A percentile compares a stretch with the other conserved stretches of the same genome.
These are phyloP conservation scores for Pseudonectria foliicola DNA, from an alignment of 2,329 filamentous ascomycete genomes.

Conservation along the genomic window DNA sequence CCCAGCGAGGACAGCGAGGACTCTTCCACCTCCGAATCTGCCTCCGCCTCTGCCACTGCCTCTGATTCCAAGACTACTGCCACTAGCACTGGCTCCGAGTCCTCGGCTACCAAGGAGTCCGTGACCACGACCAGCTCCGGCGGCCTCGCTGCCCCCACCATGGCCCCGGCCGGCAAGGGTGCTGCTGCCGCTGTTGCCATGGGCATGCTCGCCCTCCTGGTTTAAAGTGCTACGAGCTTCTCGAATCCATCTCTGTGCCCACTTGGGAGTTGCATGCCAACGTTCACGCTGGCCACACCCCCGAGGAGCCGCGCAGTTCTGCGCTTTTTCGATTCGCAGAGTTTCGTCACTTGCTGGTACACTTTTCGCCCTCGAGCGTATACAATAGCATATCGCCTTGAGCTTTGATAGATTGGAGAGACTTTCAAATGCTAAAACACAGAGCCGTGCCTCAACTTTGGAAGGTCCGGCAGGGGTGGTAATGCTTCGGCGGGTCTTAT, in stretches of 20 bases:
- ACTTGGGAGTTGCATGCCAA: too few relatives aligned
- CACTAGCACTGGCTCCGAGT: constrained; percentile 24
- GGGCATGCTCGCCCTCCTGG: constrained; percentile 45
- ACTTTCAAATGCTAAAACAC: constrained; percentile 14
- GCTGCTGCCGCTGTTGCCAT: constrained; percentile 41
- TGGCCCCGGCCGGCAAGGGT: constrained; percentile 38
- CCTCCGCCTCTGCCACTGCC: constrained; percentile 15
- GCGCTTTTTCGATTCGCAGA: too few relatives aligned
- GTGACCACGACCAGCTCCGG: constrained; percentile 29
- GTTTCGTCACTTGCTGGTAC: too few relatives aligned
- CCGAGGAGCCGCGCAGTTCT: too few relatives aligned
- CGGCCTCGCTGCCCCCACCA: constrained; percentile 32
- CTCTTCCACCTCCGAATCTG: constrained; percentile 22
- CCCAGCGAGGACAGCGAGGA: constrained; percentile 12
- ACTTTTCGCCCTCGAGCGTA: too few relatives aligned
- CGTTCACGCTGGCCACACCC: too few relatives aligned
- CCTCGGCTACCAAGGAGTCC: constrained; percentile 11
- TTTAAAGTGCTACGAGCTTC: constrained; percentile 32
- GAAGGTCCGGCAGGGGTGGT: constrained; percentile 13
- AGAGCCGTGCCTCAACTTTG: constrained; percentile 6
- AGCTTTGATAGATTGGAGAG: constrained; percentile 22
- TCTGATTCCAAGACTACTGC: constrained; percentile 16
- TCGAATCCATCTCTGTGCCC: too few relatives aligned
- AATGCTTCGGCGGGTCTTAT: constrained; percentile 14
- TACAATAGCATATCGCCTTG: too few relatives aligned